Conservation (phyloP, 176 grass and related monocot genomes). For the Hordeum marinum region DNA sequence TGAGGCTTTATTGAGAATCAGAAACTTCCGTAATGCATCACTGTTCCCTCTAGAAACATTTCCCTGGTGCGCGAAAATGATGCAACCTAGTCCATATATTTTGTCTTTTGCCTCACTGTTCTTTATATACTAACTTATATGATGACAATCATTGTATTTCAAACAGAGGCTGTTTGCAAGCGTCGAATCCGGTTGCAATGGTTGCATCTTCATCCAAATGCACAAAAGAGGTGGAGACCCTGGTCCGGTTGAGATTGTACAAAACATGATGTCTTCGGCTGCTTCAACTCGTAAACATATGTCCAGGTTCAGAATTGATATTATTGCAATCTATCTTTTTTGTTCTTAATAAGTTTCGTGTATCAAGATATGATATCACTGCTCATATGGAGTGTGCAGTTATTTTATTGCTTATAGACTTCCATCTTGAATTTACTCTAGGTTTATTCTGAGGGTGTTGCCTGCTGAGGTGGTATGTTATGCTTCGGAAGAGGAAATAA, state of each 20-base stretch:
- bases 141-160: neutral
- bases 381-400: neutral
- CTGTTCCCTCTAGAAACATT: neutral
- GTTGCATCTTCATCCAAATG: constrained; percentile 92
- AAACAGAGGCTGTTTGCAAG: constrained; percentile 85
- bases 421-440: constrained; percentile 26
- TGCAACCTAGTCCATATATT: neutral
- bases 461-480: constrained; percentile 90
- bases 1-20: neutral
- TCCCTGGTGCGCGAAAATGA: neutral
- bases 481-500: constrained; percentile 93
- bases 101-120: neutral
- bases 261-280: constrained; percentile 71
- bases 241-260: constrained; percentile 77
- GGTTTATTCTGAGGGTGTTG: constrained; percentile 86
- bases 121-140: neutral
- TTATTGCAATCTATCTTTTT: neutral
- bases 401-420: constrained; percentile 12
- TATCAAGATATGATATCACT: neutral
- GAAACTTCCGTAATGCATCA: neutral
- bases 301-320: constrained; percentile 71
- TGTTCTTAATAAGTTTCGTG: constrained; percentile 3
- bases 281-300: constrained; percentile 91
- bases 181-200: constrained; percentile 88
- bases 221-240: constrained; percentile 62